Evolutionary conservation across 345 rosid species (phyloP), one percentile per base, ranked within the genome.

Genomic region (Toxicodendron radicans): DNA sequence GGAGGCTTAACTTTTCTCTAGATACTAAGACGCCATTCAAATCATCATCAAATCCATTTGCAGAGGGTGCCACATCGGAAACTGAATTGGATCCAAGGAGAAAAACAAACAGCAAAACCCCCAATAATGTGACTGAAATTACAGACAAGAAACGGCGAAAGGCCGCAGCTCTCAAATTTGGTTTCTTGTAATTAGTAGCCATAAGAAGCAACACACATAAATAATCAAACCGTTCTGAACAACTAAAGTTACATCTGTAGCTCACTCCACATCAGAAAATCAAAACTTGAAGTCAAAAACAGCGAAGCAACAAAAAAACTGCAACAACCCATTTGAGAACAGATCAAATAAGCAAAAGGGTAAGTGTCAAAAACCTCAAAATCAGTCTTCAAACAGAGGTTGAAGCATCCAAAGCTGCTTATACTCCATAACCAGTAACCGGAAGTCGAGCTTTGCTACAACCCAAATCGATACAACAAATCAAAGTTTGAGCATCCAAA

Each of bases 151-250:
- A 70, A 61, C 91, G 90, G 64, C 88, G 89, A 41, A 83, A 75
- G 67, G 84, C 87, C 35, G 83, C 82, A 43, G 78, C 86, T 79
- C 79, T 89, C 70, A 86, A 48, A 65, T 83, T 89, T 58, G 74
- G 78, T 82, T 88, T 95, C 96, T 84, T 93, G 80, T 78, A 74
- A 76, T 75, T 68, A 60, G 69, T 45, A 64, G 85, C 92, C 99
- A 95, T 95, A n/a, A 49, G 65, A 60, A 51, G 70, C 62, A 68
- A 48, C 43, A 75, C 24, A 75, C 51, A 75, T 57, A 75, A 58
- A 64, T 33, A 60, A 65, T 70, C 74, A 75, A 67, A 27, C 48
- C 30, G 60, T 48, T 64, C 52, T 11, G 2, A 14, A 73, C 24
- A 51, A 35, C 21, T 64, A 63, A 18, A 27, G 33, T 30, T 52